Base-by-base conservation (phyloP, 805 yeast genomes). In the Metahyphopichia silvanorum region DNA sequence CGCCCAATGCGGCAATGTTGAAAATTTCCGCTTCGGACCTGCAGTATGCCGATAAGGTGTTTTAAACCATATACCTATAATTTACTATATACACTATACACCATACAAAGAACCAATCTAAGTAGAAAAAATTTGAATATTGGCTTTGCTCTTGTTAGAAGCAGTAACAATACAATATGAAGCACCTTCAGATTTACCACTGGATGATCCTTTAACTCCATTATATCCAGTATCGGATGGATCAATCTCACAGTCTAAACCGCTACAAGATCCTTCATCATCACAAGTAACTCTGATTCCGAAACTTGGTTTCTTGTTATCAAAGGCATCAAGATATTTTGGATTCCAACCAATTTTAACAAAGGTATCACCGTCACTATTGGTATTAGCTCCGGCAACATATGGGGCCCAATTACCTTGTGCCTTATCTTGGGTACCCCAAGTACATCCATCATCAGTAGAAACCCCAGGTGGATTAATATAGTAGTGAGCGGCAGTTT, bases 321-420 rank as follows among this genome's bases (percentile, higher is more conserved):
- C 64, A 65, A 79, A 83, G 31, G 67, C 68, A 42, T 82, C 91
- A 47, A 84, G 57, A 58, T 86, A 85, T 35, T 82, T 74, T 11
- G 96, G 96, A 59, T 87, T 87, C 95, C 95, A 86, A 28, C 91
- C 95, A 54, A 87, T 76, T 62, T 86, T 88, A 43, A 85, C 86
- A 55, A 45, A 87, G 3, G 96, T 87, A 55, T 75, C 74, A 20
- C 86, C 82, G 38, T 51, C 60, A 40, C 57, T 60, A 55, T 86
- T 95, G 69, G 76, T 76, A 66, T 87, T 87, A 39, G 89, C 86
- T 43, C 96, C 96, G 11, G 93, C 94, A 42, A 88, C 95, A 47
- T 86, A 87, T 17, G 96, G 95, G 11, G 95, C 63, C 96, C 96
- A 88, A 72, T 87, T 87, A 37, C 96, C 96, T 43, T 68, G 66